Base-by-base conservation (phyloP, 495 filamentous ascomycete species). In the Pyrenula massariospora region DNA sequence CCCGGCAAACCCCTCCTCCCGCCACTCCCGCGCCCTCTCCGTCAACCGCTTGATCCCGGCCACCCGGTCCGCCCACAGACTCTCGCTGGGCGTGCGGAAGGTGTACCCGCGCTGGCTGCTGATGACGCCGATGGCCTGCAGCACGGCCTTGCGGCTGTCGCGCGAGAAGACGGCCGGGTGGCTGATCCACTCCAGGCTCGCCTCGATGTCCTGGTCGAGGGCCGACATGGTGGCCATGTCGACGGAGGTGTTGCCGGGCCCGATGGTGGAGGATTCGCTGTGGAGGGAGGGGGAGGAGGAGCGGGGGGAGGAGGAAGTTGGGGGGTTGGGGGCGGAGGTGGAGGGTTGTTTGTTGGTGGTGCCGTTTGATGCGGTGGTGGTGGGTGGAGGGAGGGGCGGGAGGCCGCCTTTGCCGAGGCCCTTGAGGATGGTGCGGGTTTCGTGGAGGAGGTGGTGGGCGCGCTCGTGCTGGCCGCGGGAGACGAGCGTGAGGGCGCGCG, bases 161-260 rank as follows among this genome's bases (percentile, higher is more conserved):
- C 93, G 83, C 22, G 85, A 83, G 62, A 99, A 99, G 8, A 97
- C 88, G 1, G 92, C 92, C 3, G 93, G 94, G 65, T 99, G 94
- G 62, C 86, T 89, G 66, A 99, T 97, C 93, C 93, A 99, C 68
- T 99, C 93, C n/a, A 99, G 75, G n/a, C 86, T 84, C 10, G 88
- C 77, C 65, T 96, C 88, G 10, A 99, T 79, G 63, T 97, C 93
- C 3, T 87, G 82, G 64, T 97, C 93, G 15, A 99, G 82, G 2
- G 94, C 94, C 20, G 80, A 75, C 63, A 97, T 87, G 2, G 88
- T 93, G 24, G 77, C 71, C 3, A 76, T 63, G 63, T 96, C 91
- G 55, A 96, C 89, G 10, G 87, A 84, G 1, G 83, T 78, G 31
- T 15, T 42, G 8, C 82, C 76, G 8, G 85, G 83, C 0, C 79